phyloP scores from a whole-genome alignment of 2,329 filamentous ascomycete species.

The Exophiala sideris region DNA sequence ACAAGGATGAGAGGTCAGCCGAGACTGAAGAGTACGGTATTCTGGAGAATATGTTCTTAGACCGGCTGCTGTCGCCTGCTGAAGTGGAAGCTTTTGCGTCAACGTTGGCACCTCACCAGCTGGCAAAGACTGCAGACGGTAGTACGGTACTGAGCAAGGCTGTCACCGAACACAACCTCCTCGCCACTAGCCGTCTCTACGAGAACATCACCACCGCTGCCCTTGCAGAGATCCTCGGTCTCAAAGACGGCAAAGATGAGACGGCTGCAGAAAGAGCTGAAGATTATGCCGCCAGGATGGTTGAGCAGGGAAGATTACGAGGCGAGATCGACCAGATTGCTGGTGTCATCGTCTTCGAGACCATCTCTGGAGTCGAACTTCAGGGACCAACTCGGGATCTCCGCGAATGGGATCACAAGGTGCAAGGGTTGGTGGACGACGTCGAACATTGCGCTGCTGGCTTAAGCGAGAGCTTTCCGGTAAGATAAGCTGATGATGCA shows the following conservation, averaged over 20 bases:
- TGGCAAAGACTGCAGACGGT: conserved; percentile 84
- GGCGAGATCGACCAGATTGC: conserved; percentile 95
- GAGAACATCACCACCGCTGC: conserved; percentile 73
- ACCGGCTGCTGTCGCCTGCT: conserved; percentile 73
- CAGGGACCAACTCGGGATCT: conserved; percentile 66
- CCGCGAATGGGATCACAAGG: conserved; percentile 83
- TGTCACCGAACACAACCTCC: conserved; percentile 91
- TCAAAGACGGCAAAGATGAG: conserved; percentile 51
- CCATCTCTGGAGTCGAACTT: conserved; percentile 65
- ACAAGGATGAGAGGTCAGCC: conserved; percentile 84
- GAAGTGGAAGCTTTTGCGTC: conserved; percentile 85
- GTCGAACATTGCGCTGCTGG: conserved; percentile 81
- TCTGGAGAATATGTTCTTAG: conserved; percentile 95
- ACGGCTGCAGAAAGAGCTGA: conserved; percentile 71
- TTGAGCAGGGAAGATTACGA: conserved; percentile 84
- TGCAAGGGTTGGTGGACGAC: conserved; percentile 81
- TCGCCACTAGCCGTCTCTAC: conserved; percentile 77
- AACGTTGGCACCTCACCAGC: conserved; percentile 78
- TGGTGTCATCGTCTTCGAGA: conserved; percentile 79
- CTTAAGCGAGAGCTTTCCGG: conserved; percentile 77
- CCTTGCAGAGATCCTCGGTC: conserved; percentile 71
- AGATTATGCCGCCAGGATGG: conserved; percentile 88
- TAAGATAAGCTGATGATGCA: conserved; percentile 36
- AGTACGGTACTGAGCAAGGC: conserved; percentile 90
- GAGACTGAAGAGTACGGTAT: conserved; percentile 79